These are phyloP conservation scores for Emergomyces pasteurianus DNA, from an alignment of 2,329 filamentous ascomycete genomes.

Conservation along the genomic window DNA sequence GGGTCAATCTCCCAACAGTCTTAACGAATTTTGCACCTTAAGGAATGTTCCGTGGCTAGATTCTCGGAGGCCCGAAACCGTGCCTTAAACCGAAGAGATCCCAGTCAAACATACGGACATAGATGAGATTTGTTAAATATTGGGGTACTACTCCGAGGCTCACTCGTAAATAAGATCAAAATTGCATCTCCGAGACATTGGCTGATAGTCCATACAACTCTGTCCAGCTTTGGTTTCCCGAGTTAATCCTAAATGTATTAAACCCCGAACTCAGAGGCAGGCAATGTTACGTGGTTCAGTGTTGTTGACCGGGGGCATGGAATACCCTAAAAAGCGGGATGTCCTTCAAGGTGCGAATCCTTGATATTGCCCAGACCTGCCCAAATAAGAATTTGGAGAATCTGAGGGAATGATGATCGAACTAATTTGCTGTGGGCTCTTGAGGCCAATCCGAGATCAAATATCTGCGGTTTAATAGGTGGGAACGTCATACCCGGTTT, in stretches of 20 bases:
- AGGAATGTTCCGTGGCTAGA: not conserved
- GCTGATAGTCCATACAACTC: not conserved
- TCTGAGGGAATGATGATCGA: too few species aligned
- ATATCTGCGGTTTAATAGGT: not conserved
- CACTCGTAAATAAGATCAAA: not conserved
- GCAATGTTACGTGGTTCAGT: not conserved
- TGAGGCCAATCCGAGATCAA: not conserved
- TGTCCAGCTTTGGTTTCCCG: not conserved
- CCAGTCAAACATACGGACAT: not conserved
- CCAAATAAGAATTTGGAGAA: too few species aligned
- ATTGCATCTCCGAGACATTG: not conserved
- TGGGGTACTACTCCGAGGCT: too few species aligned
- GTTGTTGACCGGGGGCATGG: not conserved
- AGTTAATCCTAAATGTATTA: not conserved
- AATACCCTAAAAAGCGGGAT: not conserved
- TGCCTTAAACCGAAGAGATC: not conserved
- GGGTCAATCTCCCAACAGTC: not conserved
- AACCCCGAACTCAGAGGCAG: not conserved
- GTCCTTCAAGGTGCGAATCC: not conserved
- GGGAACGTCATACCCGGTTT: too few species aligned
- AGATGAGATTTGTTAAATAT: not conserved
- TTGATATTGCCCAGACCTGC: not conserved
- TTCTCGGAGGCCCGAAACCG: not conserved
- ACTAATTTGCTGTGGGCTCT: not conserved
- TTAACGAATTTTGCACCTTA: not conserved